A percentile compares a stretch with the other conserved stretches of the same genome.
phyloP scores from a whole-genome alignment of 2,329 filamentous ascomycete genomes.

The Nakataea oryzae region DNA sequence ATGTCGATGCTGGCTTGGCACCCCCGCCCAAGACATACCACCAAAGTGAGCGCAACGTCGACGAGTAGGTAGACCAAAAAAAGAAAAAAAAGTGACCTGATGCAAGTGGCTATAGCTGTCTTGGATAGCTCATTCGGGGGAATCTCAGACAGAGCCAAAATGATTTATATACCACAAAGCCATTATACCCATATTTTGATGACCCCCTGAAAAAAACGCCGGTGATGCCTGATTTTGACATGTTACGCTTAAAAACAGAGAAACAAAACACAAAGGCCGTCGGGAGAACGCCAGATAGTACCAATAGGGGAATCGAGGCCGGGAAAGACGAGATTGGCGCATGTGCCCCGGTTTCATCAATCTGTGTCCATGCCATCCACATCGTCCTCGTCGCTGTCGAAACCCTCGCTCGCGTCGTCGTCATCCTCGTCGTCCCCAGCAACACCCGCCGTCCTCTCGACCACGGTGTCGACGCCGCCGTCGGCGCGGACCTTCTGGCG shows the following conservation, averaged over 20 bases:
- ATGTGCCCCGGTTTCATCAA: slow-evolving; percentile 10
- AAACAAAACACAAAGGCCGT: background rate
- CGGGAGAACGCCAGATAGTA: background rate
- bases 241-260: background rate
- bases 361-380: slow-evolving; percentile 25
- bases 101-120: background rate
- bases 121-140: background rate
- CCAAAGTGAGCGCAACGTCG: slow-evolving; percentile 14
- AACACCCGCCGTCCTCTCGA: slow-evolving; percentile 6
- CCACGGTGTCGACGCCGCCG: slow-evolving; percentile 26
- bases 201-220: slow-evolving; percentile 7
- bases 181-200: background rate
- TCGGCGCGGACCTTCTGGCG: slow-evolving; percentile 24
- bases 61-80: too few species aligned
- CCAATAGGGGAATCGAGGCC: background rate
- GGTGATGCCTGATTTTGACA: slow-evolving; percentile 9
- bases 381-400: slow-evolving; percentile 15
- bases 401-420: slow-evolving; percentile 26
- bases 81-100: background rate
- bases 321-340: background rate
- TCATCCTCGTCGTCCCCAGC: slow-evolving; percentile 12
- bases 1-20: slow-evolving; percentile 35
- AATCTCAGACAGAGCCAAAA: background rate
- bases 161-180: slow-evolving; percentile 4
- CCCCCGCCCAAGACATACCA: slow-evolving; percentile 35